Evolutionary conservation across 495 filamentous ascomycete genomes (phyloP), one percentile per base, ranked within the genome.

Genomic region (Cenococcum geophilum): DNA sequence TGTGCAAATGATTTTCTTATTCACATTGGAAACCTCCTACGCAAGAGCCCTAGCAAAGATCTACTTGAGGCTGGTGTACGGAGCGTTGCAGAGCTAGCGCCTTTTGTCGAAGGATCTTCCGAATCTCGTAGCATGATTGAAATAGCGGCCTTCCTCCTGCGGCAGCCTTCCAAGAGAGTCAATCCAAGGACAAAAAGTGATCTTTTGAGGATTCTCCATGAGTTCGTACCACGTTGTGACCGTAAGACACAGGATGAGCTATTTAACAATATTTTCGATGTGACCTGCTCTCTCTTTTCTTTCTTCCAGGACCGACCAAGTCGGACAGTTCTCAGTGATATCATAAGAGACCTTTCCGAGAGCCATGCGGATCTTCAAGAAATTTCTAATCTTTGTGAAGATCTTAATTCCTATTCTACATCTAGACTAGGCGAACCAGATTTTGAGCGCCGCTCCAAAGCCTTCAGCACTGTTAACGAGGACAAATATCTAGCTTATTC

Each of bases 281-380:
- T 85, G 0, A 73, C 89, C 3, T 83, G 84, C 11, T 85, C 89
- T 0, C 77, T 95, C 49, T 97, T 95, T 59, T 86, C 88, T 43
- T 95, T 86, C 72, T 95, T 96, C 78, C 87, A 83, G 64, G 91
- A 96, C 68, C 82, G 85, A 43, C 68, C 76, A 25, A 92, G 88
- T 68, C 79, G 93, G 58, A 76, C 84, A 59, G 78, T 85, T 0
- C 73, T 97, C 22, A 86, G 87, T 22, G 77, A 82, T 55, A 86
- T 96, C 12, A 74, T 97, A 20, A 72, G 74, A 23, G 85, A 86
- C 27, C 83, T 95, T 63, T 83, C 88, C 18, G 70, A 76, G 4
- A 80, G 80, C 23, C 84, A 89, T 63, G 61, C 78, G 14, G 77
- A 82, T 14, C 78, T 88, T 3, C 61, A 73, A 35, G 80, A 86